Evolutionary conservation across 352 stramenopile genomes (phyloP), one percentile per base, ranked within the genome.

Genomic region (Globisporangium orthogonon): DNA sequence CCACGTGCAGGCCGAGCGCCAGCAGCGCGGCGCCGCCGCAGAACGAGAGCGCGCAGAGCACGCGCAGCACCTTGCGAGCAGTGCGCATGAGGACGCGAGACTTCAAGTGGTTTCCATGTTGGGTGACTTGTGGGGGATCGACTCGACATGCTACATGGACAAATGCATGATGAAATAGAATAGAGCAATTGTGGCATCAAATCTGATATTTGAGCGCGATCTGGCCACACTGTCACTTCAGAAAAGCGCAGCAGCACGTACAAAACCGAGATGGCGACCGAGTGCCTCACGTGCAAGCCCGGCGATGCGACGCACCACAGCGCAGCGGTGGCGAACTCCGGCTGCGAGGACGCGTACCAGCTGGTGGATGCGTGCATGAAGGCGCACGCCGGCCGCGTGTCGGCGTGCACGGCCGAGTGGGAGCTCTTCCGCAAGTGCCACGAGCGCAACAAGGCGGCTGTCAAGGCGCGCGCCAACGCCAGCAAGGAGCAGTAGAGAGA

Each of bases 311-410:
- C 82, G 65, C 59, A 82, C 54, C 79, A 90, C 71, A 47, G 76
- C 58, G 86, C 68, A 56, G 82, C 82, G 31, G 76, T 92, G 28
- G 71, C 72, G 23, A 83, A 74, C 69, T 89, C 77, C 13, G 82
- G 79, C 45, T 92, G 82, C 58, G 76, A 89, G 52, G 61, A 60
- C 41, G 70, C 66, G 44, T 92, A 92, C 62, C 60, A 81, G 63
- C 67, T 64, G 39, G 79, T 92, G 14, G 82, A 92, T 46, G 82
- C 78, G 50, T 92, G 82, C 66, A 92, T 92, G 82, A 92, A 90
- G 69, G 66, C 78, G 35, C 67, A 90, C 66, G 82, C 73, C 45
- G 82, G 82, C 28, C 76, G 78, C 60, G 79, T 92, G 52, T 92
- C 82, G 6, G 82, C 79, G 9, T 92, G 82, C 61, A 83, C 64